A percentile compares a stretch with the other conserved stretches of the same genome.
These are phyloP conservation scores for Chaetothyriales sp. DNA, from an alignment of 2,329 filamentous ascomycete species.

Conservation along the genomic window DNA sequence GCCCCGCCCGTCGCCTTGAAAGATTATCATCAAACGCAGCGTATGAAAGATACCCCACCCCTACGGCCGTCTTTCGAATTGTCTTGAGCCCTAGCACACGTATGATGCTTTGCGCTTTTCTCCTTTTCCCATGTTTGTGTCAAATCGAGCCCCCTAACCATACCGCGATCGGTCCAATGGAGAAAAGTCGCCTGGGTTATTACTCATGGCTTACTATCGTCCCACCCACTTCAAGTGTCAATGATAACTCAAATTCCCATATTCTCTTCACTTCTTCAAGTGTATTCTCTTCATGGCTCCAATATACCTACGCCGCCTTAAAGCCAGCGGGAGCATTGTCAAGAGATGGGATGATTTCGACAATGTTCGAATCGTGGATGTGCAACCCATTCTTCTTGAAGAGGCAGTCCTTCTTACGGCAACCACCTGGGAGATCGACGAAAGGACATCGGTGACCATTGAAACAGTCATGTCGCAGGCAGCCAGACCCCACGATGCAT, in stretches of 20 bases:
- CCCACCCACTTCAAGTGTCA: neutral
- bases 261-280: neutral
- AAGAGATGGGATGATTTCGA: neutral
- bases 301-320: neutral
- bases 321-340: neutral
- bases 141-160: neutral
- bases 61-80: neutral
- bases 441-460: conserved; percentile 28
- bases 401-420: neutral
- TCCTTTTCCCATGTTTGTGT: neutral
- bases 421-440: neutral
- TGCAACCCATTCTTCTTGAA: neutral
- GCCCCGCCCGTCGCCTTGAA: neutral
- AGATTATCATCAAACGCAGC: neutral
- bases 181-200: neutral
- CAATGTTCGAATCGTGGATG: neutral
- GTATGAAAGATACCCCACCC: neutral
- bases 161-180: neutral
- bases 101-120: neutral
- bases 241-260: neutral
- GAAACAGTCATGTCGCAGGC: conserved; percentile 31
- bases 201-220: neutral
- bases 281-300: neutral
- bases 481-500: conserved; percentile 29
- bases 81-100: neutral